A percentile compares a stretch with the other conserved stretches of the same genome.
Conservation (phyloP, 2,329 filamentous ascomycete species). For the Colletotrichum sp. region DNA sequence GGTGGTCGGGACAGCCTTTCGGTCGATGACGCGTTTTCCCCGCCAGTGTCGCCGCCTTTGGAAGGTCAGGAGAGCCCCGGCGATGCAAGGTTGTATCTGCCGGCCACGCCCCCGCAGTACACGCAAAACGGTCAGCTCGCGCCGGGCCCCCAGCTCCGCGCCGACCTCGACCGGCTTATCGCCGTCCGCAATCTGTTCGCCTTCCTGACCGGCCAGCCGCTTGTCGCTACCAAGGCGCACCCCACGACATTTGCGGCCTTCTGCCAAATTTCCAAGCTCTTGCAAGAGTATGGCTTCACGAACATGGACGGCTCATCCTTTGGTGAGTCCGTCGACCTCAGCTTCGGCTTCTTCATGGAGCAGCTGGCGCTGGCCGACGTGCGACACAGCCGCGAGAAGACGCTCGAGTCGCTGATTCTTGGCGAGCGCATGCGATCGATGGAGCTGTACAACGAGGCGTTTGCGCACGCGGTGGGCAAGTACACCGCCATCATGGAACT, state of each 20-base stretch:
- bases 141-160: constrained; percentile 35
- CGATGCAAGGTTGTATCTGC: constrained; percentile 60
- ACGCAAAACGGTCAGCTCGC: constrained; percentile 34
- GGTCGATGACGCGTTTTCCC: constrained; percentile 51
- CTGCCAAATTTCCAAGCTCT: constrained; percentile 55
- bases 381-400: constrained; percentile 83
- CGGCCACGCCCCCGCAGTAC: constrained; percentile 42
- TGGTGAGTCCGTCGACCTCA: constrained; percentile 65
- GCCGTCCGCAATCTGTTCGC: constrained; percentile 70
- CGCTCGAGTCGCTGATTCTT: constrained; percentile 85
- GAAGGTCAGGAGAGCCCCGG: constrained; percentile 34
- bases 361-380: constrained; percentile 82
- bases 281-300: constrained; percentile 63
- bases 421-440: constrained; percentile 86
- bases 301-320: constrained; percentile 63
- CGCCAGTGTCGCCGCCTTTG: constrained; percentile 41
- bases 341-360: constrained; percentile 78
- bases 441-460: constrained; percentile 87
- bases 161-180: constrained; percentile 60
- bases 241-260: constrained; percentile 61
- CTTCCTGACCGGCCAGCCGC: constrained; percentile 66
- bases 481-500: constrained; percentile 74
- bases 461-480: constrained; percentile 89
- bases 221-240: constrained; percentile 61
- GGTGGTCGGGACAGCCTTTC: constrained; percentile 52